A percentile compares a stretch with the other conserved stretches of the same genome.
Evolutionary conservation across 2,329 filamentous ascomycete genomes (phyloP).

Genomic region (Dactylellina leptospora): DNA sequence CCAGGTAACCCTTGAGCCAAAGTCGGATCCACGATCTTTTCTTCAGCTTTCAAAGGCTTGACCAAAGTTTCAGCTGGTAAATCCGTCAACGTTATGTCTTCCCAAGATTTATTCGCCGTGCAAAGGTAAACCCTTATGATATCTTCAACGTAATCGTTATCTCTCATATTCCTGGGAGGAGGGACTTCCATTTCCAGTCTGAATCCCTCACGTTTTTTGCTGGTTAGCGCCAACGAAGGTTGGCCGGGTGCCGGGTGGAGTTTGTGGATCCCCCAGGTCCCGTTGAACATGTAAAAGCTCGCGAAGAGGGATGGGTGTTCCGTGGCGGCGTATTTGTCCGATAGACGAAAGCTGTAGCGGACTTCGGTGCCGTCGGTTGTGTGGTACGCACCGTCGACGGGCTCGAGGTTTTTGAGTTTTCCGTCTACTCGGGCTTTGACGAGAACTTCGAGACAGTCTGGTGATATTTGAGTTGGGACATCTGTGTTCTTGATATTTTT

Average conservation of each 20-base stretch:
- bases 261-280: slow-evolving; percentile 29
- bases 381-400: slow-evolving; percentile 6
- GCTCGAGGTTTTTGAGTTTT: neutral
- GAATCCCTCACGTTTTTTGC: neutral
- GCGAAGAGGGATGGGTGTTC: neutral
- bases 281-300: slow-evolving; percentile 23
- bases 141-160: slow-evolving; percentile 16
- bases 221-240: neutral
- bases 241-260: slow-evolving; percentile 19
- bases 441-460: neutral
- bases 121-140: slow-evolving; percentile 32
- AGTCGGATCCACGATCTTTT: slow-evolving; percentile 1
- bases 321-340: neutral
- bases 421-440: neutral
- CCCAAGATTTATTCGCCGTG: slow-evolving; percentile 19
- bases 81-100: slow-evolving; percentile 14
- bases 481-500: neutral
- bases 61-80: slow-evolving; percentile 5
- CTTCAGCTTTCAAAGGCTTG: neutral
- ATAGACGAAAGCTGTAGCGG: neutral
- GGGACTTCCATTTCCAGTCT: slow-evolving; percentile 8
- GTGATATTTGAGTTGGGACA: neutral
- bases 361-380: neutral
- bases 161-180: neutral
- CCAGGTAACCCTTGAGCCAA: neutral